Percentiles rank a stretch among this genome's conserved stretches.
Evolutionary conservation across 352 stramenopile genomes (phyloP).

Genomic region (Phytophthora rubi): DNA sequence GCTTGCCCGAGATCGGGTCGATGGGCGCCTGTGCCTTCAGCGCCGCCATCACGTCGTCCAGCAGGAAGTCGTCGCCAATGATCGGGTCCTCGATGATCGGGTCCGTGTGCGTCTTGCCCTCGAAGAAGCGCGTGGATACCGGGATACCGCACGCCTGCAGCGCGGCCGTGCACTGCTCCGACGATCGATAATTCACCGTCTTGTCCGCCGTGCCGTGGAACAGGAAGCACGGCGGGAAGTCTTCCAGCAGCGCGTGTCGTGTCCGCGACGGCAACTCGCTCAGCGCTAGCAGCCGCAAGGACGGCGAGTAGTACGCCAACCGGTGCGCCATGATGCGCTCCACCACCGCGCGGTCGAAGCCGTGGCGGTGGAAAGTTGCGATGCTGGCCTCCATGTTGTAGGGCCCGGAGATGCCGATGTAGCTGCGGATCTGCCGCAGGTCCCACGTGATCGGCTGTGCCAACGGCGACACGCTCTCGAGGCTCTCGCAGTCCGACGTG

Average conservation of each 20-base stretch:
- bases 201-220: conserved; percentile 75
- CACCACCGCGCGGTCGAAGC: conserved; percentile 79
- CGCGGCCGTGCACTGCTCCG: conserved; percentile 56
- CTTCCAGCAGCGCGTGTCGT: conserved; percentile 30
- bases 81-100: conserved; percentile 92
- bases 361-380: conserved; percentile 82
- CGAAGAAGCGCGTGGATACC: conserved; percentile 75
- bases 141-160: conserved; percentile 49
- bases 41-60: conserved; percentile 61
- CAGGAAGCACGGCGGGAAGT: conserved; percentile 64
- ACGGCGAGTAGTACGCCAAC: conserved; percentile 64
- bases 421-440: conserved; percentile 71
- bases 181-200: conserved; percentile 66
- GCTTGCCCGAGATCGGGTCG: conserved; percentile 38
- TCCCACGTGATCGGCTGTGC: conserved; percentile 60
- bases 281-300: conserved; percentile 50
- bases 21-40: conserved; percentile 50
- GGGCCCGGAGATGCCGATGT: conserved; percentile 88
- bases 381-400: conserved; percentile 86
- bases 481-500: conserved; percentile 43
- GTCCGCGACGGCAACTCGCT: conserved; percentile 41
- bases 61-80: conserved; percentile 63
- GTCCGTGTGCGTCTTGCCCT: conserved; percentile 91
- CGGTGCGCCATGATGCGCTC: conserved; percentile 85
- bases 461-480: conserved; percentile 39